These are phyloP conservation scores for Emericellopsis cladophorae DNA, from an alignment of 2,329 filamentous ascomycete species.

Conservation along the genomic window DNA sequence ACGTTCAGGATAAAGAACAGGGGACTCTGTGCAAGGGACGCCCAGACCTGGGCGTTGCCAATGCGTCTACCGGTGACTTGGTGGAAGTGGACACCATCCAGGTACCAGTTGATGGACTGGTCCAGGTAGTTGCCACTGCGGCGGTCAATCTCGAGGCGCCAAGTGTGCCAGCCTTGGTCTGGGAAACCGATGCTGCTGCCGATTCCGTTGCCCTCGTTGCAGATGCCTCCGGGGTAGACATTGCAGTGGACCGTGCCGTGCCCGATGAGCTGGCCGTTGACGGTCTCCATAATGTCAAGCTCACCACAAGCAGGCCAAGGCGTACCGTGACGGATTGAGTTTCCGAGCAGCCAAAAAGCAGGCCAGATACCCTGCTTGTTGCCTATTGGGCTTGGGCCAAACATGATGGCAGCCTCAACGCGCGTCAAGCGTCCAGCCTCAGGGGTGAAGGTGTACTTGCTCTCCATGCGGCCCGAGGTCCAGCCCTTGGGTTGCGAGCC, in stretches of 20 bases:
- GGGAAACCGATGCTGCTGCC: conserved; percentile 19
- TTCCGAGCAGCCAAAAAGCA: conserved; percentile 44
- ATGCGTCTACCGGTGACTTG: conserved; percentile 27
- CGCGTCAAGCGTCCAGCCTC: conserved; percentile 23
- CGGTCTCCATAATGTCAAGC: conserved; percentile 44
- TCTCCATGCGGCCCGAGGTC: conserved; percentile 36
- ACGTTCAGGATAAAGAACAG: conserved; percentile 38
- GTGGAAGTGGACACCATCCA: conserved; percentile 27
- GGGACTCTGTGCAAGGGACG: conserved; percentile 29
- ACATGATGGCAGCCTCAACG: conserved; percentile 27
- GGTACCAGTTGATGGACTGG: conserved; percentile 33
- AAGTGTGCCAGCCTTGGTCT: conserved; percentile 28
- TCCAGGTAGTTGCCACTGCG: conserved; percentile 25
- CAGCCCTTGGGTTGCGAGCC: conserved; percentile 13
- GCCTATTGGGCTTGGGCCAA: conserved; percentile 23
- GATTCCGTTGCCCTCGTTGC: conserved; percentile 31
- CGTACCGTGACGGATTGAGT: conserved; percentile 30
- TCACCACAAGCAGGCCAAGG: conserved; percentile 43
- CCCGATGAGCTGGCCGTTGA: conserved; percentile 33
- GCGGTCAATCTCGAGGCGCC: conserved; percentile 33
- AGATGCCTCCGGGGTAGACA: conserved; percentile 23
- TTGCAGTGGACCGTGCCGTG: conserved; percentile 29
- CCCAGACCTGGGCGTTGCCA: conserved; percentile 29
- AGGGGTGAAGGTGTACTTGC: conserved; percentile 26
- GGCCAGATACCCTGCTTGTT: conserved; percentile 42